These are phyloP conservation scores for Vachellia collinsii DNA, from an alignment of 306 rosid species.

Conservation along the genomic window DNA sequence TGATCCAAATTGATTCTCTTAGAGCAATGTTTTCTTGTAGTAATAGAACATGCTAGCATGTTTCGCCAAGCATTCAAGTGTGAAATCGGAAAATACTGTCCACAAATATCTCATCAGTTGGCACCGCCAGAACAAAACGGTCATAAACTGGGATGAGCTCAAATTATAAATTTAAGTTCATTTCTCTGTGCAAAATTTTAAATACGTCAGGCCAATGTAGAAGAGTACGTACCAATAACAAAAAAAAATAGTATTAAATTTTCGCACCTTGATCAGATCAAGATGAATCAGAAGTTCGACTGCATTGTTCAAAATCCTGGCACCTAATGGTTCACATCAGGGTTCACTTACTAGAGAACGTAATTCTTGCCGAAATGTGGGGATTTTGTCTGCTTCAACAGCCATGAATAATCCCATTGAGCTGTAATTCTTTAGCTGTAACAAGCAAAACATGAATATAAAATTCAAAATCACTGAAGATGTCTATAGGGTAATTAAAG, in stretches of 20 bases:
- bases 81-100: neutral
- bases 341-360: constrained; percentile 52
- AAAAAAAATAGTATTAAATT: constrained; percentile 5
- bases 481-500: constrained; percentile 4
- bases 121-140: neutral
- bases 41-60: neutral
- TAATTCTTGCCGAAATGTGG: constrained; percentile 65
- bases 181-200: neutral
- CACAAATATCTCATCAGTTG: constrained; percentile 10
- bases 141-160: neutral
- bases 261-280: constrained; percentile 21
- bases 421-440: constrained; percentile 64
- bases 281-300: neutral
- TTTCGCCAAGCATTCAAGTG: neutral
- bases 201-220: neutral
- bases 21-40: neutral
- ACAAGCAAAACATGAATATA: constrained; percentile 12
- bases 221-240: neutral
- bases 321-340: constrained; percentile 31
- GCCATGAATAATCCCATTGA: constrained; percentile 68
- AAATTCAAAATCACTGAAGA: constrained; percentile 37
- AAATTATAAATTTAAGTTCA: neutral
- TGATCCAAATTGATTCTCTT: too few species aligned
- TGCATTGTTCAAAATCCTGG: neutral
- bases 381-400: constrained; percentile 56